Base-by-base conservation (phyloP, 805 yeast species). In the Candida saitoana region DNA sequence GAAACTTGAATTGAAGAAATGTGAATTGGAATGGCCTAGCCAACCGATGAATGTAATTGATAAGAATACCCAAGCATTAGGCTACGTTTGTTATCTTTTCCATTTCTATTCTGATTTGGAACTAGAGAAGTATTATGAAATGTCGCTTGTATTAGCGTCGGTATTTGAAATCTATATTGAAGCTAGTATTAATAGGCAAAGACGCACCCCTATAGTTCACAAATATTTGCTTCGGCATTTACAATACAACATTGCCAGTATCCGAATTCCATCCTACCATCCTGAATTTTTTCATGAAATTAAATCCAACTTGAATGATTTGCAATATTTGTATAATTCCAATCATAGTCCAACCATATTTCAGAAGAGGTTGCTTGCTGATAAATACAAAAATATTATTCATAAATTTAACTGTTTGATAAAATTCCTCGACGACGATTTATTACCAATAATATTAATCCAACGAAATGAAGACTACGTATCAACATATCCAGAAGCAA, bases 221-320 rank as follows among this genome's bases (percentile, higher is more conserved):
- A 18, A 32, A 11, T 50, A 40, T 27, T 32, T 50, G 20, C 17
- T 39, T 18, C 39, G 42, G 18, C 42, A 43, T 41, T 18, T 47
- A 22, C 47, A 42, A 14, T 44, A 29, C 36, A 48, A 50, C 30
- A 44, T 51, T 8, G 42, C 51, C 15, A 40, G 53, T 17, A 49
- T 59, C 4, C 46, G 51, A 29, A 41, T 63, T 20, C 63, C 63
- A 17, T 36, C 52, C 2, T 61, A 61, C 43, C 48, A 52, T 25
- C 60, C 63, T 2, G 22, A 43, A 8, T 52, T 51, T 34, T 31
- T 59, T 8, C 35, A 35, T 33, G 64, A 60, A 32, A 43, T 52
- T 27, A 39, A 42, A 14, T 16, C 46, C 19, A 54, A 49, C 35
- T 36, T 54, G 19, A 33, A 46, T 29, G 31, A 42, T 18, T 38